Percentiles rank a stretch among this genome's conserved stretches.
phyloP scores from a whole-genome alignment of 23 red algal genomes.

The Gracilaria caudata region DNA sequence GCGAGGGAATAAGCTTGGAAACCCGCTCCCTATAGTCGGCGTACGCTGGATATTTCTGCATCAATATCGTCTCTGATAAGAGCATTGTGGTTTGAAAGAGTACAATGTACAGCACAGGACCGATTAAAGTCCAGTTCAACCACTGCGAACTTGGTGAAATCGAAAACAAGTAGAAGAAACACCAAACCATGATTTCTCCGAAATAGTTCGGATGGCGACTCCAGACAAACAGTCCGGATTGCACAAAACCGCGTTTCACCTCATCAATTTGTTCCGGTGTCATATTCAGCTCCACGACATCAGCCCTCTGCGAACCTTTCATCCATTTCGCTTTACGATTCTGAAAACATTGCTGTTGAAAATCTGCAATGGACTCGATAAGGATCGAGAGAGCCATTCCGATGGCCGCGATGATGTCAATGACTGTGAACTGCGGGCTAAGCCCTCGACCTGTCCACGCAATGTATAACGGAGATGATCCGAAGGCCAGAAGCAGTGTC shows the following conservation, averaged over 20 bases:
- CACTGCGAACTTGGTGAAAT: slow-evolving; percentile 13
- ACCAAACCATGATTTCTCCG: slow-evolving; percentile 60
- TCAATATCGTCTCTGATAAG: slow-evolving; percentile 52
- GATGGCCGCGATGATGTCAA: slow-evolving; percentile 28
- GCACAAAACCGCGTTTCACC: slow-evolving; percentile 43
- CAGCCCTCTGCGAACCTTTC: not conserved
- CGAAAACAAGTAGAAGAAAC: slow-evolving; percentile 63
- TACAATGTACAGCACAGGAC: slow-evolving; percentile 26
- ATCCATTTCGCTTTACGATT: slow-evolving; percentile 28
- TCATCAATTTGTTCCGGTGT: not conserved
- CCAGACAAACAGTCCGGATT: slow-evolving; percentile 53
- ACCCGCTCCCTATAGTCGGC: slow-evolving; percentile 46
- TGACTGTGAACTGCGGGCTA: not conserved
- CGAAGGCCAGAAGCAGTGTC: slow-evolving; percentile 44
- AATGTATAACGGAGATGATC: slow-evolving; percentile 33
- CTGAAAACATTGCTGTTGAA: slow-evolving; percentile 57
- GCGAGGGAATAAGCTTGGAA: slow-evolving; percentile 37
- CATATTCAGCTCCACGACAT: not conserved
- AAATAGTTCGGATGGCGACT: slow-evolving; percentile 71
- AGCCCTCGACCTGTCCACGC: slow-evolving; percentile 46
- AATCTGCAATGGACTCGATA: slow-evolving; percentile 39
- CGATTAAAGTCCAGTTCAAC: slow-evolving; percentile 46
- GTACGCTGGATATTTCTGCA: slow-evolving; percentile 51
- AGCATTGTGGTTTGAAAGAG: slow-evolving; percentile 58
- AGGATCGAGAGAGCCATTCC: slow-evolving; percentile 17